A percentile compares a stretch with the other conserved stretches of the same genome.
Evolutionary conservation across 2,329 filamentous ascomycete genomes (phyloP).

Genomic region (Colletotrichum scovillei): DNA sequence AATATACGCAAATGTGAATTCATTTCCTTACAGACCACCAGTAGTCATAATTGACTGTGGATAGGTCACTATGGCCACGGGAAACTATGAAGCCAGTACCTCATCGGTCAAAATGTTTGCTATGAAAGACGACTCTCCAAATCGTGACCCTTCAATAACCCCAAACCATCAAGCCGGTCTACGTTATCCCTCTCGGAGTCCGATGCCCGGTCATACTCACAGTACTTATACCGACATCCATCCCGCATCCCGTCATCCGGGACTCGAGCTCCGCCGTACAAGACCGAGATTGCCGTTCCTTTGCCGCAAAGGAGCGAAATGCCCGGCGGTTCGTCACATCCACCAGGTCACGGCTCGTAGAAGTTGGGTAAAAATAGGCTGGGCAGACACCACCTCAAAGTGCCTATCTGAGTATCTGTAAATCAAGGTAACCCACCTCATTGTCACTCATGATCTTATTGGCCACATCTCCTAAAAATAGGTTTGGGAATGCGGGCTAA

Average conservation of each 20-base stretch:
- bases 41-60: too few relatives aligned
- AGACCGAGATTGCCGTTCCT: neutral
- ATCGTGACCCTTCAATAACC: neutral
- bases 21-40: too few relatives aligned
- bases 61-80: too few relatives aligned
- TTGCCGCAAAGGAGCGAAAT: neutral
- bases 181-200: neutral
- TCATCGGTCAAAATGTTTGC: neutral
- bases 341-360: neutral
- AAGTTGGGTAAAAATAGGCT: constrained; percentile 6
- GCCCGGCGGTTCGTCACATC: neutral
- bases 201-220: neutral
- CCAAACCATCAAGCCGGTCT: neutral
- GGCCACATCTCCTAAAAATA: constrained; percentile 1
- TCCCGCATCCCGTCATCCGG: neutral
- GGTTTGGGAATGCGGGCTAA: neutral
- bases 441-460: neutral
- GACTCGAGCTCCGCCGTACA: neutral
- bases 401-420: too few relatives aligned
- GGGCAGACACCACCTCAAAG: neutral
- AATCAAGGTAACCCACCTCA: neutral
- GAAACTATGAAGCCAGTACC: neutral
- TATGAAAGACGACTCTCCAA: neutral
- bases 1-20: too few relatives aligned
- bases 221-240: neutral